A percentile compares a stretch with the other conserved stretches of the same genome.
phyloP scores from a whole-genome alignment of 2,329 filamentous ascomycete species.

The Xylaria sp. region DNA sequence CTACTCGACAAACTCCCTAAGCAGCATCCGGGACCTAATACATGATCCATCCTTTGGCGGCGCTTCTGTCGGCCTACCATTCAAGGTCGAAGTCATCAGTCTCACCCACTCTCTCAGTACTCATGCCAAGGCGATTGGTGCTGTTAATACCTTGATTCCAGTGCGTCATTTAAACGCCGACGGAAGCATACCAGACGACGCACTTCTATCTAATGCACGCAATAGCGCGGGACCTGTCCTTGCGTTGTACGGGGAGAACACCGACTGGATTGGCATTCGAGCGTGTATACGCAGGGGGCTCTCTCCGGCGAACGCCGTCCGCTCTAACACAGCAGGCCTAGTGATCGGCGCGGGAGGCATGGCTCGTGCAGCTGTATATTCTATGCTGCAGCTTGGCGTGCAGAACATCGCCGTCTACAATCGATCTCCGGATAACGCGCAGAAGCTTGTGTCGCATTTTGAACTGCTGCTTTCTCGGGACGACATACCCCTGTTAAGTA shows the following conservation, averaged over 20 bases:
- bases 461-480: slow-evolving; percentile 61
- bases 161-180: slow-evolving; percentile 69
- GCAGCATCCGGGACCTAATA: slow-evolving; percentile 71
- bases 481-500: slow-evolving; percentile 56
- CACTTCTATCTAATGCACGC: slow-evolving; percentile 62
- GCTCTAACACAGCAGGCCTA: slow-evolving; percentile 64
- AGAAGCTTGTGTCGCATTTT: slow-evolving; percentile 75
- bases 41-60: slow-evolving; percentile 76
- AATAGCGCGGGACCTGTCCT: slow-evolving; percentile 73
- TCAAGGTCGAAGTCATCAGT: slow-evolving; percentile 78
- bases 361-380: slow-evolving; percentile 81
- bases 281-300: slow-evolving; percentile 77
- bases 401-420: slow-evolving; percentile 81
- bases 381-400: slow-evolving; percentile 80
- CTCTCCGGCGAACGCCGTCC: slow-evolving; percentile 75
- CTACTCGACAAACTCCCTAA: slow-evolving; percentile 69
- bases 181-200: slow-evolving; percentile 65
- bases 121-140: slow-evolving; percentile 78
- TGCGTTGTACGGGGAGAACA: slow-evolving; percentile 81
- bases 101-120: slow-evolving; percentile 75
- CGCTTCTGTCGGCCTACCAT: slow-evolving; percentile 76
- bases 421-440: slow-evolving; percentile 72
- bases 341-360: slow-evolving; percentile 77
- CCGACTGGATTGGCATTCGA: slow-evolving; percentile 82
- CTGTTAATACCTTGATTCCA: slow-evolving; percentile 80